These are phyloP conservation scores for Penicillium angulare DNA, from an alignment of 495 filamentous ascomycete species.

Conservation along the genomic window DNA sequence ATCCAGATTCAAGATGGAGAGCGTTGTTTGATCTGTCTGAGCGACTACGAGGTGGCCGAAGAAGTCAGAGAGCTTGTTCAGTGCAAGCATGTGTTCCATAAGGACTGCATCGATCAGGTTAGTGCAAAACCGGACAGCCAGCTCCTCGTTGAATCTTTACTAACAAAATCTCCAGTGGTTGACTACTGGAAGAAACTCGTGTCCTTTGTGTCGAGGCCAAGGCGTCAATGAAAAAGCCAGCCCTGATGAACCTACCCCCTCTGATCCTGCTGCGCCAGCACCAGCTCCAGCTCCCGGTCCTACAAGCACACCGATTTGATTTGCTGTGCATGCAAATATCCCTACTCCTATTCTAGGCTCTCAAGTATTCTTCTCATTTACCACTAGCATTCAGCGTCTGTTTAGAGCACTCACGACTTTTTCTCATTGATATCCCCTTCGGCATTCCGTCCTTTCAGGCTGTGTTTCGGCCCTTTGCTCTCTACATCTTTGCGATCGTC, in stretches of 20 bases:
- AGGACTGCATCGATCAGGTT: constrained; percentile 77
- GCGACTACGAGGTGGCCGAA: constrained; percentile 66
- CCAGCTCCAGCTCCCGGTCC: constrained; percentile 18
- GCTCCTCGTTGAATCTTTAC: neutral
- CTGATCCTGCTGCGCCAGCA: constrained; percentile 16
- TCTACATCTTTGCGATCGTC: neutral
- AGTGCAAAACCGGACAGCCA: constrained; percentile 11
- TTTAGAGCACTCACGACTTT: constrained; percentile 32
- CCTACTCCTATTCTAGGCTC: neutral
- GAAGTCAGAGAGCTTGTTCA: constrained; percentile 61
- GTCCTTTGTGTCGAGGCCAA: constrained; percentile 69
- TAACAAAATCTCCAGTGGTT: constrained; percentile 57
- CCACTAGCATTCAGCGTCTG: constrained; percentile 41
- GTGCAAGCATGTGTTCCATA: constrained; percentile 71
- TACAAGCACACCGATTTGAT: constrained; percentile 24
- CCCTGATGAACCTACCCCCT: constrained; percentile 2
- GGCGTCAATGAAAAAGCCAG: constrained; percentile 52
- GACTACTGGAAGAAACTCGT: constrained; percentile 77
- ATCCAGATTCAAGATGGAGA: constrained; percentile 56
- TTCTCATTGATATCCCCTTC: constrained; percentile 36
- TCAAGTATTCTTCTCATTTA: constrained; percentile 15
- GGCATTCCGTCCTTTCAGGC: neutral
- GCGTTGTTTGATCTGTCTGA: constrained; percentile 69
- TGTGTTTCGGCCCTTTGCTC: neutral
- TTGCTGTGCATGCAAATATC: neutral